Base-by-base conservation (phyloP, 2,329 filamentous ascomycete genomes). In the Ophiostoma novo-ulmi region DNA sequence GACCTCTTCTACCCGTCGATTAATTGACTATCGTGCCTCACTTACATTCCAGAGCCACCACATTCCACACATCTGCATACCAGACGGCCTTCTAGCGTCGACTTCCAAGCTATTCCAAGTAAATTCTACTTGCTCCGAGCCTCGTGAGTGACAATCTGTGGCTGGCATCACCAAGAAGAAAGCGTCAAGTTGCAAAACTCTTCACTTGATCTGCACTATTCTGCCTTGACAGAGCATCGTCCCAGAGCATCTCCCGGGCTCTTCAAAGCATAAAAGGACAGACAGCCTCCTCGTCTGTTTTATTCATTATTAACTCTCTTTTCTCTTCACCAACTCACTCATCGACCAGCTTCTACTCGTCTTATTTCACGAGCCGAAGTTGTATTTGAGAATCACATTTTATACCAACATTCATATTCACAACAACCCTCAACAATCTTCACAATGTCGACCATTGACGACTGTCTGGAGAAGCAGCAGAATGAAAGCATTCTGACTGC, bases 381-480 rank as follows among this genome's bases (percentile, higher is more conserved):
- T 65, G 36, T 10, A 22, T 39, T 39, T 39, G 36, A 39, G 20
- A 39, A 22, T 13, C 7, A 22, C 20, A 13, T 22, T 58, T 48
- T 26, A 26, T 14, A 22, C 8, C 63, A n/a, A 65, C 22, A 63
- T 31, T 5, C 14, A 11, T 35, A 26, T 22, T 14, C 5, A 22
- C n/a, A 26, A 13, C 6, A 4, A 36, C 17, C 20, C 31, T 31
- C 31, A 11, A n/a, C 44, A 41, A 39, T 26, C 26, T 35, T 55
- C 67, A 72, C 65, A 20, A 78, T 78, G 77, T 52, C 76, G 41
- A 78, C 75, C 10, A 69, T 78, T 48, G 75, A 76, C 10, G 74
- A 78, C 8, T 74, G 70, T 31, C 68, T 78, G 61, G 55, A 69
- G n/a, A 74, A 73, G 55, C 77, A 77, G 71, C 74, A 74, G 71